Conservation (phyloP, 2,329 filamentous ascomycete species). For the Alternaria novae-zelandiae region DNA sequence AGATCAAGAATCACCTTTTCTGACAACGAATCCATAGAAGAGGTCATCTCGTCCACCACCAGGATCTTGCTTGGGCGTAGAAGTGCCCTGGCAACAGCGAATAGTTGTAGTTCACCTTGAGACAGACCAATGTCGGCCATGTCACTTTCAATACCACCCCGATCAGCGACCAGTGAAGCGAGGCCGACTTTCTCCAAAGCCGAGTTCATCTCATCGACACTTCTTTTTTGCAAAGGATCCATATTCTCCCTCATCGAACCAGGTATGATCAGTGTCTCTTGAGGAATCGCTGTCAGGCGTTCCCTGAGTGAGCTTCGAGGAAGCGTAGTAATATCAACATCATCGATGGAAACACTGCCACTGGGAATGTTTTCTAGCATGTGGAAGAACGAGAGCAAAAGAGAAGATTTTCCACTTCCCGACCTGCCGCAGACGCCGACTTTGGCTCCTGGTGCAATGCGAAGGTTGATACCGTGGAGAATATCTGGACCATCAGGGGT, state of each 20-base stretch:
- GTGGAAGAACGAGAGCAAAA: background rate
- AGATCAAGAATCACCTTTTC: background rate
- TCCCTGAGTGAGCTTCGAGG: background rate
- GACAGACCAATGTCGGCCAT: background rate
- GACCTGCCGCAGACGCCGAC: constrained; percentile 59
- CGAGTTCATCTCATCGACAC: background rate
- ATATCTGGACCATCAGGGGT: background rate
- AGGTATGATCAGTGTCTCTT: background rate
- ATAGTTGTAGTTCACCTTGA: background rate
- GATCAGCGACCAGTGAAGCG: background rate
- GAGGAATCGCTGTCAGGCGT: background rate
- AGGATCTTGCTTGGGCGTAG: background rate
- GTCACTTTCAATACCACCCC: background rate
- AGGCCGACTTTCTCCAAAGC: background rate
- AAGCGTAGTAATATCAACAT: background rate
- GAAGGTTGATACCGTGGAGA: constrained; percentile 46
- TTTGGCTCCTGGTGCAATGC: constrained; percentile 53
- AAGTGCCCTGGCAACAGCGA: background rate
- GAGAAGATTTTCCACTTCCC: constrained; percentile 45
- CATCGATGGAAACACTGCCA: background rate
- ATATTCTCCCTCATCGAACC: background rate
- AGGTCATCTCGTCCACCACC: background rate
- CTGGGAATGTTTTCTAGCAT: accelerated
- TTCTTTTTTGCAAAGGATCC: background rate
- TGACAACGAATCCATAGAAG: background rate